Percentiles rank a stretch among this genome's conserved stretches.
These are phyloP conservation scores for Trichoderma sp. DNA, from an alignment of 2,329 filamentous ascomycete species.

Conservation along the genomic window DNA sequence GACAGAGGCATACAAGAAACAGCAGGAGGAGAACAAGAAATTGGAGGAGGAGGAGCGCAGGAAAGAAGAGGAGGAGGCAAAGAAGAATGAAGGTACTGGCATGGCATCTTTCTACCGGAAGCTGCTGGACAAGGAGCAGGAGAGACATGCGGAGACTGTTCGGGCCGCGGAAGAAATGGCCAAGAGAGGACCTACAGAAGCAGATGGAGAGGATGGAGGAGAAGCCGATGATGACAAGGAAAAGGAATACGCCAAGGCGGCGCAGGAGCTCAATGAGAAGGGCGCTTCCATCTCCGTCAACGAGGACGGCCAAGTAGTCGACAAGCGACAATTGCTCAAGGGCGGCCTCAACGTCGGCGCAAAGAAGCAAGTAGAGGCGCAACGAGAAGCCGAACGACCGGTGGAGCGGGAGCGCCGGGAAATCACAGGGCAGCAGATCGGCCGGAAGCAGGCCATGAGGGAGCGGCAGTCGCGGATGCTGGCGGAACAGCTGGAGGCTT, in stretches of 20 bases:
- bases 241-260: slow-evolving; percentile 61
- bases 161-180: slow-evolving; percentile 60
- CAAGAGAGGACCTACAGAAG: slow-evolving; percentile 36
- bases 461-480: slow-evolving; percentile 78
- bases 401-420: slow-evolving; percentile 34
- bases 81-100: slow-evolving; percentile 61
- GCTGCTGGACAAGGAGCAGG: slow-evolving; percentile 67
- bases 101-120: slow-evolving; percentile 78
- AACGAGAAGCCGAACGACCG: slow-evolving; percentile 26
- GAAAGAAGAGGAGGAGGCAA: slow-evolving; percentile 61
- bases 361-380: slow-evolving; percentile 53
- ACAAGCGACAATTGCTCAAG: slow-evolving; percentile 75
- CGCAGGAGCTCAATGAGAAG: slow-evolving; percentile 62
- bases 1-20: slow-evolving; percentile 76
- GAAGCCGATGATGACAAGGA: slow-evolving; percentile 46
- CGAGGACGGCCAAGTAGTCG: slow-evolving; percentile 78
- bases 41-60: slow-evolving; percentile 69
- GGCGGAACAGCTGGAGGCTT: slow-evolving; percentile 71
- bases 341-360: slow-evolving; percentile 72
- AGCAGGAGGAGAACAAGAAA: slow-evolving; percentile 70
- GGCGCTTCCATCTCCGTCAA: slow-evolving; percentile 65
- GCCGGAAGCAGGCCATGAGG: slow-evolving; percentile 63
- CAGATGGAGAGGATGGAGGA: slow-evolving; percentile 32
- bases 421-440: slow-evolving; percentile 41
- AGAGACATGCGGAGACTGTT: slow-evolving; percentile 65